These are phyloP conservation scores for Phyllachora maydis DNA, from an alignment of 2,329 filamentous ascomycete species.

Conservation along the genomic window DNA sequence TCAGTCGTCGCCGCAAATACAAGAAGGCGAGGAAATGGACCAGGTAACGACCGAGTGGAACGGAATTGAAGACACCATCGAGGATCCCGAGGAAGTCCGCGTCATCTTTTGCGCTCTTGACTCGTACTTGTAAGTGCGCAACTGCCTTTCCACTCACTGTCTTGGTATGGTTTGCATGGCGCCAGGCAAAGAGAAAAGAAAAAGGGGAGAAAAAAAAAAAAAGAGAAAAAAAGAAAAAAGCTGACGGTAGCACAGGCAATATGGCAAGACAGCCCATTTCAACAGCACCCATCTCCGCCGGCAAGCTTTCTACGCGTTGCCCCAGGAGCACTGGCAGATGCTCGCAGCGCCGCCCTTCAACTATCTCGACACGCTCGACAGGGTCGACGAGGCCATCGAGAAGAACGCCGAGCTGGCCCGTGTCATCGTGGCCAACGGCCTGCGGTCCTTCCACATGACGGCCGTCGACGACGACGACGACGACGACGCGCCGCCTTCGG, in stretches of 20 bases:
- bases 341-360: slow-evolving; percentile 67
- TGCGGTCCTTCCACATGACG: slow-evolving; percentile 48
- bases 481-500: too few species aligned
- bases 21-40: slow-evolving; percentile 14
- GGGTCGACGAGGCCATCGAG: slow-evolving; percentile 75
- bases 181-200: too few species aligned
- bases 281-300: slow-evolving; percentile 81
- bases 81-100: slow-evolving; percentile 60
- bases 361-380: slow-evolving; percentile 56
- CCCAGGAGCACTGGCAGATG: slow-evolving; percentile 64
- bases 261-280: slow-evolving; percentile 67
- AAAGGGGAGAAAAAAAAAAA: too few species aligned
- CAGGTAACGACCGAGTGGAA: slow-evolving; percentile 34
- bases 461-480: too few species aligned
- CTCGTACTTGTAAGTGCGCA: slow-evolving; percentile 68
- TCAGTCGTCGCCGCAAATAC: slow-evolving; percentile 6
- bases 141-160: slow-evolving; percentile 1
- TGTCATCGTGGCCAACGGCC: slow-evolving; percentile 49
- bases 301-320: slow-evolving; percentile 82
- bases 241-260: slow-evolving; percentile 45
- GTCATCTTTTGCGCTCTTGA: slow-evolving; percentile 70
- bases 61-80: slow-evolving; percentile 41
- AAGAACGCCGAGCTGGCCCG: slow-evolving; percentile 68
- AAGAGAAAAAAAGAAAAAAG: too few species aligned
- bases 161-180: neutral